Evolutionary conservation across 371 early-diverging fungal genomes (phyloP).

Genomic region (Mucor indicus): DNA sequence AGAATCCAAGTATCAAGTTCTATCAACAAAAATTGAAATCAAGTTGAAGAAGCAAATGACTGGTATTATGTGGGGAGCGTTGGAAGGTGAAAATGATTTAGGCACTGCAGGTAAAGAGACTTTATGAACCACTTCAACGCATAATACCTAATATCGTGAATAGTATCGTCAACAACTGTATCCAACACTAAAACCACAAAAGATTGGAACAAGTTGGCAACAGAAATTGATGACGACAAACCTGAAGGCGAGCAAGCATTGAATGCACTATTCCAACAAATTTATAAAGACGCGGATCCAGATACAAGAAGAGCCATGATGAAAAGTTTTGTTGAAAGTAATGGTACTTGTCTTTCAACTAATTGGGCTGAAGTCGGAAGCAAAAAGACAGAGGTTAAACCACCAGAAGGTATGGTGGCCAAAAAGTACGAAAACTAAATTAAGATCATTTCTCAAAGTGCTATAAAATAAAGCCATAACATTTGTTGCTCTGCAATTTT

Average conservation of each 20-base stretch:
- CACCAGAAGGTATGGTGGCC: conserved; percentile 92
- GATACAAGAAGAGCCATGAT: conserved; percentile 96
- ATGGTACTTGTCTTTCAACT: conserved; percentile 94
- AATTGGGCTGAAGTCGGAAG: conserved; percentile 94
- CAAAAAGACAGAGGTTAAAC: conserved; percentile 77
- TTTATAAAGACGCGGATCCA: conserved; percentile 90
- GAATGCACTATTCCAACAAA: conserved; percentile 87
- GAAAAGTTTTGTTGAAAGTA: conserved; percentile 95
- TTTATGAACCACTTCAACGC: no score
- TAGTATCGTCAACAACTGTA: conserved; percentile 23
- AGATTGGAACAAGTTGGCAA: conserved; percentile 82
- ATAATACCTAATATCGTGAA: no score
- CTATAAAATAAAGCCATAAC: no score
- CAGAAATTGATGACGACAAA: conserved; percentile 70
- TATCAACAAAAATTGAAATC: conserved; percentile 93
- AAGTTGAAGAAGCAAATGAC: conserved; percentile 74
- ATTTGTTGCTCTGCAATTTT: no score
- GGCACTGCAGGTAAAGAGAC: conserved; percentile 31
- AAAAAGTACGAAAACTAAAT: no score
- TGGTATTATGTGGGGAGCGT: conserved; percentile 77
- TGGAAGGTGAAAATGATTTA: conserved; percentile 70
- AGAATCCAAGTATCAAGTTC: conserved; percentile 66
- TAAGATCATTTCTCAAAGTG: no score
- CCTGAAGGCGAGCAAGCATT: conserved; percentile 86
- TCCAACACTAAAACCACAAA: conserved; percentile 47